These are phyloP conservation scores for Phaeophleospora eucalypticola DNA, from an alignment of 2,329 filamentous ascomycete genomes.

Conservation along the genomic window DNA sequence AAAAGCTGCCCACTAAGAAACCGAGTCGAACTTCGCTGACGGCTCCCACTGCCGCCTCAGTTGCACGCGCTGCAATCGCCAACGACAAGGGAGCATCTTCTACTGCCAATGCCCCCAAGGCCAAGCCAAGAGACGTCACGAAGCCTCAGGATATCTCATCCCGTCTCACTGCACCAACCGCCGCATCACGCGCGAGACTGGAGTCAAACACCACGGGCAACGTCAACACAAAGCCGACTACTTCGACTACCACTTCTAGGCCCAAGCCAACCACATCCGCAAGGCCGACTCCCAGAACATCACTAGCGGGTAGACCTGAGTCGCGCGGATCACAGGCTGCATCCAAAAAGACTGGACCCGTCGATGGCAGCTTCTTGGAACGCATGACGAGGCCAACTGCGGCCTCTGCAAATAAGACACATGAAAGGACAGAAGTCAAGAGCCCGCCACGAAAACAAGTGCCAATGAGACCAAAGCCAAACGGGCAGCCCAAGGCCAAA, in stretches of 20 bases:
- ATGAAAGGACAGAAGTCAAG: conserved; percentile 54
- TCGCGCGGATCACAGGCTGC: conserved; percentile 44
- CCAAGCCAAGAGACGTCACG: conserved; percentile 63
- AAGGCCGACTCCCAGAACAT: conserved; percentile 35
- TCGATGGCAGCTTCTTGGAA: conserved; percentile 70
- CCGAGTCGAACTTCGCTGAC: conserved; percentile 32
- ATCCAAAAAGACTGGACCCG: conserved; percentile 44
- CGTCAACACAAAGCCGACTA: conserved; percentile 13
- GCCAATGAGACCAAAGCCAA: conserved; percentile 14
- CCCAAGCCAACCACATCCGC: conserved; percentile 29
- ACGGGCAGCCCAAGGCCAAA: conserved; percentile 12
- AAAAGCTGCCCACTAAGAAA: conserved; percentile 23
- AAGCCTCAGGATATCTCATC: conserved; percentile 63
- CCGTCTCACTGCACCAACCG: conserved; percentile 65
- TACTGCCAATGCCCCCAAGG: conserved; percentile 16
- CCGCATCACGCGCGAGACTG: conserved; percentile 63
- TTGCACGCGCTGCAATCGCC: conserved; percentile 21
- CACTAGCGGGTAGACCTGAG: conserved; percentile 41
- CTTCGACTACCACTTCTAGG: conserved; percentile 29
- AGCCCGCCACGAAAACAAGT: conserved; percentile 32
- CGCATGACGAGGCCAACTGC: conserved; percentile 77
- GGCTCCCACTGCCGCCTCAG: conserved; percentile 33
- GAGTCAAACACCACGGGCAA: conserved; percentile 30
- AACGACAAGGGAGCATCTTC: conserved; percentile 19
- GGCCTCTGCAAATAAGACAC: conserved; percentile 62